Percentiles rank a stretch among this genome's conserved stretches.
Evolutionary conservation across 2,329 filamentous ascomycete genomes (phyloP).

Genomic region (Fusarium chaquense): DNA sequence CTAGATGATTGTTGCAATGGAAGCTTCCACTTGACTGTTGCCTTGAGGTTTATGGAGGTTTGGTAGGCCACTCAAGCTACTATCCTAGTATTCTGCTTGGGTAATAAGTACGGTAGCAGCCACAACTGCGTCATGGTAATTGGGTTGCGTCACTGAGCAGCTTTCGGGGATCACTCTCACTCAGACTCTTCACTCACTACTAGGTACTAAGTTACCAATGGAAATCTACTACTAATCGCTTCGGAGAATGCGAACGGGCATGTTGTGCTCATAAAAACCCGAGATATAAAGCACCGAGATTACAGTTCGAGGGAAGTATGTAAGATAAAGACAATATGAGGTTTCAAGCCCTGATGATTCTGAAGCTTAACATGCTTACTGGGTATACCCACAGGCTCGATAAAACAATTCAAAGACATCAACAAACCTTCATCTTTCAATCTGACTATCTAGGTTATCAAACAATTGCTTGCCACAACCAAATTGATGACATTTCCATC

Average conservation of each 20-base stretch:
- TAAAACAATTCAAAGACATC: neutral
- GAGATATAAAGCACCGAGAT: neutral
- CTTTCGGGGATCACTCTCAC: constrained; percentile 33
- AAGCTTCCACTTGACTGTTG: neutral
- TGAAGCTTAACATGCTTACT: neutral
- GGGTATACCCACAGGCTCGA: neutral
- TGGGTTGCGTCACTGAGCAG: constrained; percentile 33
- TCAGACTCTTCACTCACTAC: constrained; percentile 6
- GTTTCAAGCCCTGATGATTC: neutral
- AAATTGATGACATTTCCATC: constrained; percentile 25
- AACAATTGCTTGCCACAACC: constrained; percentile 22
- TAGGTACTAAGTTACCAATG: no score
- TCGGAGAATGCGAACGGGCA: neutral
- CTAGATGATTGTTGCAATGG: neutral
- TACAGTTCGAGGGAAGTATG: neutral
- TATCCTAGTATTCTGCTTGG: neutral
- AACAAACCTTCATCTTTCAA: neutral
- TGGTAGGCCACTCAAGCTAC: neutral
- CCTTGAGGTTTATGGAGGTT: neutral
- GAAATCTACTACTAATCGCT: neutral
- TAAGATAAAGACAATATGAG: neutral
- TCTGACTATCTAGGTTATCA: neutral
- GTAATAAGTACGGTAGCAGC: constrained; percentile 5
- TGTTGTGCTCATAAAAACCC: neutral
- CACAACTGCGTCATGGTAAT: constrained; percentile 30